Percentiles rank a stretch among this genome's conserved stretches.
Conservation (phyloP, 805 yeast genomes). For the Spathaspora passalidarum region DNA sequence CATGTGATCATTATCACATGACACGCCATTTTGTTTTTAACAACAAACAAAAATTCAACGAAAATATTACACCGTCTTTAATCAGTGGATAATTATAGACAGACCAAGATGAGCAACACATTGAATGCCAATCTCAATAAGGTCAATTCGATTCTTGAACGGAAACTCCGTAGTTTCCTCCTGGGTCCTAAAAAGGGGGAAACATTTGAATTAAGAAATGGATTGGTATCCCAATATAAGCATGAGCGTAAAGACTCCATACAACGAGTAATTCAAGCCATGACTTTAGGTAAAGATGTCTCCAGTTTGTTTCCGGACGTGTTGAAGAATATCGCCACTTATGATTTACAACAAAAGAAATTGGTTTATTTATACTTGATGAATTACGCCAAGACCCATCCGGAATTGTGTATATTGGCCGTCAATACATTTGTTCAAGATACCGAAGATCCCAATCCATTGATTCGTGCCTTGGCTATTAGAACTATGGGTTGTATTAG, state of each 20-base stretch:
- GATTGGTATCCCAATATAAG: constrained; percentile 92
- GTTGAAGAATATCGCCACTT: constrained; percentile 92
- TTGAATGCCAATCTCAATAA: constrained; percentile 10
- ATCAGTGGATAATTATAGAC: neutral
- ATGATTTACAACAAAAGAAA: constrained; percentile 94
- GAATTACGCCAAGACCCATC: constrained; percentile 96
- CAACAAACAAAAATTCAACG: neutral
- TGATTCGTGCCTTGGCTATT: constrained; percentile 92
- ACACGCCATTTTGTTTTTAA: too few species aligned
- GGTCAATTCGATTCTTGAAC: constrained; percentile 35
- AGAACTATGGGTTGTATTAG: constrained; percentile 98
- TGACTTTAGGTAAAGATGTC: constrained; percentile 97
- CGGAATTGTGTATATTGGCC: constrained; percentile 92
- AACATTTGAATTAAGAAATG: constrained; percentile 85
- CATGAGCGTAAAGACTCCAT: constrained; percentile 95
- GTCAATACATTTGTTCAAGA: constrained; percentile 96
- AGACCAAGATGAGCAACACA: neutral
- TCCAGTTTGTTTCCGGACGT: constrained; percentile 94
- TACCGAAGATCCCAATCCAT: constrained; percentile 94
- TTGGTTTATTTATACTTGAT: constrained; percentile 89
- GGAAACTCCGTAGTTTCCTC: constrained; percentile 40
- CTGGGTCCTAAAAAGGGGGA: constrained; percentile 59
- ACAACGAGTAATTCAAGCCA: constrained; percentile 93
- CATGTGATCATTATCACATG: too few species aligned
- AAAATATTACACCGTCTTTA: neutral